Evolutionary conservation across 495 filamentous ascomycete genomes (phyloP).

Genomic region (Penicillium antarcticum): DNA sequence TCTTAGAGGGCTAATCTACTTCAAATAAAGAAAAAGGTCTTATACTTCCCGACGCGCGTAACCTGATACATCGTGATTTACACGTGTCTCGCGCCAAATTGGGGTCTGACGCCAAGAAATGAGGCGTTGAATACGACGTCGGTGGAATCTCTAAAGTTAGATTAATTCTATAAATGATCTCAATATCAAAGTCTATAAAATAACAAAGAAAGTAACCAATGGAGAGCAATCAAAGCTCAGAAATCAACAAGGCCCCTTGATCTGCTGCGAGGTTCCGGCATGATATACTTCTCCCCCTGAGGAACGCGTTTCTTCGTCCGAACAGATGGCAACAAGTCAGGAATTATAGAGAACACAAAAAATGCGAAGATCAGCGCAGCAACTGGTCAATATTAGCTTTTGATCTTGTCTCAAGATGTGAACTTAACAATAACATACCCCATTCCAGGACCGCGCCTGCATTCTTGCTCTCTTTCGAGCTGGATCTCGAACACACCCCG

Average conservation of each 20-base stretch:
- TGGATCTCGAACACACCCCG: constrained; percentile 25
- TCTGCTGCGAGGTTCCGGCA: not conserved
- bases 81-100: too few relatives aligned
- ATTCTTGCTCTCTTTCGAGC: constrained; percentile 36
- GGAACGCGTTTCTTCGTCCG: constrained; percentile 44
- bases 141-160: too few relatives aligned
- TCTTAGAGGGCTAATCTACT: too few relatives aligned
- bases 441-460: constrained; percentile 59
- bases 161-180: not conserved
- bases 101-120: too few relatives aligned
- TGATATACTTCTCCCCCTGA: constrained; percentile 19
- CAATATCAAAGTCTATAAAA: not conserved
- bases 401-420: not conserved
- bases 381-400: constrained; percentile 25
- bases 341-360: constrained; percentile 73
- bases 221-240: too few relatives aligned
- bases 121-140: too few relatives aligned
- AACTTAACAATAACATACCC: constrained; percentile 32
- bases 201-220: too few relatives aligned
- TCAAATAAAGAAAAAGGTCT: too few relatives aligned
- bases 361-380: constrained; percentile 78
- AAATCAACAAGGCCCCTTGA: not conserved
- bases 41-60: too few relatives aligned
- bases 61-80: too few relatives aligned
- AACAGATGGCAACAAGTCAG: constrained; percentile 74